A percentile compares a stretch with the other conserved stretches of the same genome.
Evolutionary conservation across 2,329 filamentous ascomycete genomes (phyloP).

Genomic region (Setomelanomma holmii): DNA sequence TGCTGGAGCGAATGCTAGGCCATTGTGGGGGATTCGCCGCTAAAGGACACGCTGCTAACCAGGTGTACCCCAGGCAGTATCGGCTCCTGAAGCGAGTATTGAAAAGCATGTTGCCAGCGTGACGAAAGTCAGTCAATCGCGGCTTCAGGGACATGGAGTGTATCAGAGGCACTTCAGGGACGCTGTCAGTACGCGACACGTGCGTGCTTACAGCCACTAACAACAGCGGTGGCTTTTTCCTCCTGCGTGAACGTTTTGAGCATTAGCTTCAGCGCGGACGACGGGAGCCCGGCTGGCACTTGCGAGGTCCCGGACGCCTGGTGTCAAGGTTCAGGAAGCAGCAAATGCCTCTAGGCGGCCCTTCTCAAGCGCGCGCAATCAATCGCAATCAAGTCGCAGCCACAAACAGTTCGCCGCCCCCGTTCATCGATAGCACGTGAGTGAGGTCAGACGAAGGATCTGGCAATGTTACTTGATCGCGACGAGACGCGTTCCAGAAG

Average conservation of each 20-base stretch:
- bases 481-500: conserved; percentile 12
- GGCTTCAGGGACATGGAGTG: neutral
- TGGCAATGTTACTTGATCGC: conserved; percentile 1
- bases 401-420: neutral
- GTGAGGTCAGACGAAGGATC: conserved; percentile 1
- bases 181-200: neutral
- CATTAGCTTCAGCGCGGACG: neutral
- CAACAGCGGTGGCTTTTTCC: neutral
- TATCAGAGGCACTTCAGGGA: neutral
- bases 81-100: conserved; percentile 5
- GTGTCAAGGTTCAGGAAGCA: neutral
- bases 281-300: conserved; percentile 6
- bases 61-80: conserved; percentile 1
- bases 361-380: conserved; percentile 5
- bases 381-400: conserved; percentile 11
- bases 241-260: neutral
- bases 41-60: conserved; percentile 10
- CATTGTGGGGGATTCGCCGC: conserved; percentile 29
- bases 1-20: conserved; percentile 11
- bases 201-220: neutral
- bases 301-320: conserved; percentile 15
- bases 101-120: conserved; percentile 11
- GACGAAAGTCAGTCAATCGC: neutral
- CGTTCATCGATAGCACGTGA: neutral
- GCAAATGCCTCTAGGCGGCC: neutral